These are phyloP conservation scores for Caryopteris hybrid DNA, from an alignment of 305 asterid genomes.

Conservation along the genomic window DNA sequence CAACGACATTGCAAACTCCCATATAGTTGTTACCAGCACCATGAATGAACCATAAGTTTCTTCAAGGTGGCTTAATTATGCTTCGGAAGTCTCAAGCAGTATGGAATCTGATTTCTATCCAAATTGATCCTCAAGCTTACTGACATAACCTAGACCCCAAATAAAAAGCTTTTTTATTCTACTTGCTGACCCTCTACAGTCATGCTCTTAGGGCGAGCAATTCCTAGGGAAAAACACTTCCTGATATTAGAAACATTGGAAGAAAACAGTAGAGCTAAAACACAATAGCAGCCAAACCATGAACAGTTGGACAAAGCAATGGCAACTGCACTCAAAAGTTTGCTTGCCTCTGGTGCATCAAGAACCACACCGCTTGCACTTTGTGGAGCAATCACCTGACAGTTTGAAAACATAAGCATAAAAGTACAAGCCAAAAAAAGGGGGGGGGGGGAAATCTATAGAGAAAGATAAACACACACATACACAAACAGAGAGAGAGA, in stretches of 20 bases:
- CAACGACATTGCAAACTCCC: not conserved
- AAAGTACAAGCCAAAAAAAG: not conserved
- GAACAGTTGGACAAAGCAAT: slow-evolving; percentile 92
- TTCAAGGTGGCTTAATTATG: not conserved
- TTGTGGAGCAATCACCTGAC: slow-evolving; percentile 93
- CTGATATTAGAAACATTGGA: slow-evolving; percentile 6
- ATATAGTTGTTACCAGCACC: not conserved
- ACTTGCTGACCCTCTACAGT: not conserved
- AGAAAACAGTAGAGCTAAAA: slow-evolving; percentile 16
- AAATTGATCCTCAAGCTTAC: slow-evolving; percentile 5
- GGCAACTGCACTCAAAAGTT: slow-evolving; percentile 96
- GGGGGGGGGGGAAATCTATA: too few relatives aligned
- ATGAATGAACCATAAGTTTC: not conserved
- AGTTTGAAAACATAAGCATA: slow-evolving; percentile 18
- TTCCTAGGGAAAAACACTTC: not conserved
- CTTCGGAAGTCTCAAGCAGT: not conserved
- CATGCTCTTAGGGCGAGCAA: not conserved
- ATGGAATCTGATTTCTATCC: not conserved
- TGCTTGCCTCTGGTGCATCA: slow-evolving; percentile 97
- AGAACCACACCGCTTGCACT: slow-evolving; percentile 97
- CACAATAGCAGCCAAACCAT: slow-evolving; percentile 55
- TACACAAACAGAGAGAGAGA: not conserved
- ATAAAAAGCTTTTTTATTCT: not conserved
- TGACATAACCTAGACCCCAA: not conserved
- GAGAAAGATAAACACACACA: not conserved